Conservation (phyloP, 2,329 filamentous ascomycete species). For the Biscogniauxia mediterranea region DNA sequence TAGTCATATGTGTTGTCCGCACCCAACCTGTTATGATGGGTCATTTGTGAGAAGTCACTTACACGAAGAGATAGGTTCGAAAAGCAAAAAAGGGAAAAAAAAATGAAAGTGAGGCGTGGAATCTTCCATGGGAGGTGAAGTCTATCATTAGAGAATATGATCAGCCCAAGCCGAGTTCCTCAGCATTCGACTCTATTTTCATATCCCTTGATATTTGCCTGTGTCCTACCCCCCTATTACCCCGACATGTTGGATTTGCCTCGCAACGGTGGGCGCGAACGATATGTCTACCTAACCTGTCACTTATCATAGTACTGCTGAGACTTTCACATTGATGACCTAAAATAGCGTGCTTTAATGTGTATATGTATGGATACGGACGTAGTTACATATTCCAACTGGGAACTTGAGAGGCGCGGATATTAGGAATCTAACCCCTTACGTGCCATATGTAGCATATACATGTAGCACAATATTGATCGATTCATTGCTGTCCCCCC, state of each 20-base stretch:
- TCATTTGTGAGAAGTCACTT: slow-evolving; percentile 1
- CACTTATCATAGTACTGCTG: background rate
- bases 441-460: background rate
- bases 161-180: background rate
- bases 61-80: background rate
- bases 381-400: background rate
- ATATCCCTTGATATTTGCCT: background rate
- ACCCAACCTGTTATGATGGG: background rate
- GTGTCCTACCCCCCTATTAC: background rate
- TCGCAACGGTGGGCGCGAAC: background rate
- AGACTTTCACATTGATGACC: background rate
- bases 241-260: background rate
- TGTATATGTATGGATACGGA: background rate
- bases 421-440: background rate
- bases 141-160: background rate
- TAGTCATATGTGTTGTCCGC: background rate
- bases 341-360: background rate
- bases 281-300: background rate
- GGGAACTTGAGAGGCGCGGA: background rate
- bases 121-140: background rate
- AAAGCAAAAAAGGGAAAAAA: slow-evolving; percentile 6
- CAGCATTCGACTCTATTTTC: background rate
- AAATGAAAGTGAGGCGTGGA: slow-evolving; percentile 2
- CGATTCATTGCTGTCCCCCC: background rate
- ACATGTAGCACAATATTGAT: background rate